These are phyloP conservation scores for Calycina herbarum DNA, from an alignment of 2,329 filamentous ascomycete genomes.

Conservation along the genomic window DNA sequence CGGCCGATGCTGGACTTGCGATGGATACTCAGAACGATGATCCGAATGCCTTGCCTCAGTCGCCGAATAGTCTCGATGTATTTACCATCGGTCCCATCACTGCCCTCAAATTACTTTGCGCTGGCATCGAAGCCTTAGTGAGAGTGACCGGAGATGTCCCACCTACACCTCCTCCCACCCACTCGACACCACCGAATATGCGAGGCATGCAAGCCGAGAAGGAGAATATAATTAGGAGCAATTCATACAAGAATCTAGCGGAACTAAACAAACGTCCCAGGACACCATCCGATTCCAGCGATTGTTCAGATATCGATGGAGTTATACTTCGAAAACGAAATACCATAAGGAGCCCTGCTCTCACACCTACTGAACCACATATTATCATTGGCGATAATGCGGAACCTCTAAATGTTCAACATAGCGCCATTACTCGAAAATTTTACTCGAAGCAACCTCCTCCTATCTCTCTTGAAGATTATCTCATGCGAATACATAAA, in stretches of 20 bases:
- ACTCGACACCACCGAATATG: conserved; percentile 65
- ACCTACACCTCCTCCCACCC: conserved; percentile 70
- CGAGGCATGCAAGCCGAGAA: conserved; percentile 63
- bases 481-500: conserved; percentile 80
- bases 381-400: conserved; percentile 67
- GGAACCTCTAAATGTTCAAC: conserved; percentile 73
- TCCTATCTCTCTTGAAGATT: conserved; percentile 79
- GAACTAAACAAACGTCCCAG: conserved; percentile 34
- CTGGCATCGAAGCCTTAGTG: conserved; percentile 69
- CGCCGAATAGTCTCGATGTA: conserved; percentile 58
- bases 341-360: conserved; percentile 28
- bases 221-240: conserved; percentile 57
- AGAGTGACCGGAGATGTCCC: conserved; percentile 75
- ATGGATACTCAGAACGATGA: conserved; percentile 29
- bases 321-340: conserved; percentile 52
- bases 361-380: conserved; percentile 46
- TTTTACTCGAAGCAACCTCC: conserved; percentile 91
- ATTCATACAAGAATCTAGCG: conserved; percentile 48
- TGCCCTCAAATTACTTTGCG: conserved; percentile 77
- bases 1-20: conserved; percentile 33
- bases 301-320: conserved; percentile 50
- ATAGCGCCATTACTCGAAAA: conserved; percentile 82
- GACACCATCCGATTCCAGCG: conserved; percentile 29
- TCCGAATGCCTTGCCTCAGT: conserved; percentile 34
- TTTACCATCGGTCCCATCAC: conserved; percentile 70